Conservation (phyloP, 1,139 yeast genomes). For the Groenewaldozyma sp. region DNA sequence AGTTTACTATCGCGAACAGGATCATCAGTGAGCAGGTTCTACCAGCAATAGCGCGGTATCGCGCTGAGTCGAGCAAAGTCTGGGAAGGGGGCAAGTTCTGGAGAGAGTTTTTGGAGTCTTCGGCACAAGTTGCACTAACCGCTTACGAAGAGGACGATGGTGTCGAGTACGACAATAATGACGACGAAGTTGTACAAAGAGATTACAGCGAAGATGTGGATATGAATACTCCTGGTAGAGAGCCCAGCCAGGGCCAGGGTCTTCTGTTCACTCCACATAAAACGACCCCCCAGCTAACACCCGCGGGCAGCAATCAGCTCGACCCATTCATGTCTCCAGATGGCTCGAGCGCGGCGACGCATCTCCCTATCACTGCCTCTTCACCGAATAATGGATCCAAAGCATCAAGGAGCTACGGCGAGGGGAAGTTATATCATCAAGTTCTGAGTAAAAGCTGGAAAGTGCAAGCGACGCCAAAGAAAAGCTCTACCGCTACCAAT, state of each 20-base stretch:
- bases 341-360: neutral
- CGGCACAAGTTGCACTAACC: slow-evolving; percentile 58
- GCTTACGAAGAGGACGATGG: slow-evolving; percentile 44
- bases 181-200: neutral
- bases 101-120: slow-evolving; percentile 67
- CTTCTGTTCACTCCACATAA: neutral
- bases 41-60: slow-evolving; percentile 53
- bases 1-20: slow-evolving; percentile 54
- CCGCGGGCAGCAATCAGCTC: neutral
- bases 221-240: neutral
- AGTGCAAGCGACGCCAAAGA: slow-evolving; percentile 28
- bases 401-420: neutral
- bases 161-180: slow-evolving; percentile 6
- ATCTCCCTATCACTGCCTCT: neutral
- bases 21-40: slow-evolving; percentile 52
- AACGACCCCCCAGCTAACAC: neutral
- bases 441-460: slow-evolving; percentile 31
- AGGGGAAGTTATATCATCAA: slow-evolving; percentile 24
- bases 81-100: slow-evolving; percentile 56
- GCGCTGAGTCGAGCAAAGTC: slow-evolving; percentile 44
- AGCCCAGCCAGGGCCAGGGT: too few species aligned
- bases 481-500: slow-evolving; percentile 1
- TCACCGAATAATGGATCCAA: slow-evolving; percentile 1
- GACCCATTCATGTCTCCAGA: slow-evolving; percentile 1
- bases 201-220: slow-evolving; percentile 1